Evolutionary conservation across 208 protist species (phyloP).

Genomic region (Trypanosomatidae sp.): DNA sequence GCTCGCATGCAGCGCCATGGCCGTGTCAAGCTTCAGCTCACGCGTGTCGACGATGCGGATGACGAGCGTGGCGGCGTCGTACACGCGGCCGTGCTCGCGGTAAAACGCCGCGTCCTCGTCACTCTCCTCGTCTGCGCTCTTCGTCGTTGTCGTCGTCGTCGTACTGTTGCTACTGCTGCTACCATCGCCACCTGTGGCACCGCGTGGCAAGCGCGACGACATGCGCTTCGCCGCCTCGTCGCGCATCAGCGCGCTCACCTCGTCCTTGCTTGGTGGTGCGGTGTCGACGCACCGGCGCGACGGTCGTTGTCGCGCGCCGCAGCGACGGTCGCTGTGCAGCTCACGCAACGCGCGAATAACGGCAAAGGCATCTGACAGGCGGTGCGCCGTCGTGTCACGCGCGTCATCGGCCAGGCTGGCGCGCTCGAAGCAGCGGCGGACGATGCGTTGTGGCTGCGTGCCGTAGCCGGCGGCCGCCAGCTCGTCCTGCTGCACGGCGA

Average conservation of each 20-base stretch:
- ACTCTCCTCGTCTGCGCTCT: no score
- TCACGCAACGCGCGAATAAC: constrained; percentile 37
- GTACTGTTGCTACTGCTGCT: no score
- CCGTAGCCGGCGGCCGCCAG: constrained; percentile 65
- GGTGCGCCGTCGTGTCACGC: constrained; percentile 17
- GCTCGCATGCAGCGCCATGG: constrained; percentile 28
- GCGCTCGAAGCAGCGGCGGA: constrained; percentile 41
- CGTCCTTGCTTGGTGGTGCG: no score
- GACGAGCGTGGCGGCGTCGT: constrained; percentile 36
- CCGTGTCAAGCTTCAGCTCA: constrained; percentile 42
- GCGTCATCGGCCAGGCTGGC: constrained; percentile 21
- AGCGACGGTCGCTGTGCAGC: constrained; percentile 5
- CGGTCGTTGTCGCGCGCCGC: neutral
- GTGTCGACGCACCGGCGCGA: no score
- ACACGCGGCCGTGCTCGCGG: no score
- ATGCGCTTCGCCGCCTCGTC: no score
- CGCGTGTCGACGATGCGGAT: constrained; percentile 37
- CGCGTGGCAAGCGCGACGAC: no score
- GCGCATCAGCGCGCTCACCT: no score
- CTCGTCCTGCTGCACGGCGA: constrained; percentile 32
- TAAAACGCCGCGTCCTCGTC: no score
- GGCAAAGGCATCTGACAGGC: constrained; percentile 44
- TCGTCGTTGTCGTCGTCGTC: no score
- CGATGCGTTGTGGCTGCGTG: constrained; percentile 13
- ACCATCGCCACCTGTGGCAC: no score